Conservation (phyloP, 192 early-diverging fungal species). For the Coemansia sp. region DNA sequence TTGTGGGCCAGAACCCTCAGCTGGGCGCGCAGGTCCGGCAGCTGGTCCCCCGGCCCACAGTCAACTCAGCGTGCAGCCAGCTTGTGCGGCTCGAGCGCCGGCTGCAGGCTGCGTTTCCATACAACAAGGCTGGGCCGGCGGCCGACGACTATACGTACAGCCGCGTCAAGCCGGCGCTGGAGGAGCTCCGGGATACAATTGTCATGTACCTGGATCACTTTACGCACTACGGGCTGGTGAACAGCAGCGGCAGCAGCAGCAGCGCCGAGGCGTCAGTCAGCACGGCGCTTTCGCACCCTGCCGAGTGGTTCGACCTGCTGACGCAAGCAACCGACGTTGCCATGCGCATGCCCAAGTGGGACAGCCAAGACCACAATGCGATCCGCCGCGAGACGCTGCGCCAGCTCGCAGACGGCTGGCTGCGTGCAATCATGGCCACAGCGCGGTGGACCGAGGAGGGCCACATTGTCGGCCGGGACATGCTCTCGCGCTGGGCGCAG, state of each 20-base stretch:
- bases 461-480: conserved; percentile 71
- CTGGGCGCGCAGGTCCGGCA: conserved; percentile 63
- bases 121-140: conserved; percentile 68
- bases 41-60: conserved; percentile 80
- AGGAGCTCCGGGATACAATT: conserved; percentile 69
- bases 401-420: conserved; percentile 69
- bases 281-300: conserved; percentile 42
- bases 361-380: conserved; percentile 64
- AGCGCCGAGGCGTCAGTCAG: not conserved
- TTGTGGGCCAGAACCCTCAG: conserved; percentile 68
- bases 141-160: conserved; percentile 87
- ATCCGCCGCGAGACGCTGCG: conserved; percentile 59
- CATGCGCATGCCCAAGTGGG: conserved; percentile 77
- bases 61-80: conserved; percentile 62
- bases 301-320: conserved; percentile 72
- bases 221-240: conserved; percentile 69
- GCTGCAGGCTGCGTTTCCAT: conserved; percentile 77
- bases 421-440: conserved; percentile 67
- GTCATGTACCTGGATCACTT: conserved; percentile 72
- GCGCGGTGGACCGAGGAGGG: conserved; percentile 66
- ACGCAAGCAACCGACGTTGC: conserved; percentile 66
- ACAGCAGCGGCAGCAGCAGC: conserved; percentile 64
- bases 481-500: conserved; percentile 77
- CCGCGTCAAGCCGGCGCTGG: conserved; percentile 68
- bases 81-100: conserved; percentile 65